Base-by-base conservation (phyloP, 1,284 basidiomycete species). In the Boletellus deceptivus region DNA sequence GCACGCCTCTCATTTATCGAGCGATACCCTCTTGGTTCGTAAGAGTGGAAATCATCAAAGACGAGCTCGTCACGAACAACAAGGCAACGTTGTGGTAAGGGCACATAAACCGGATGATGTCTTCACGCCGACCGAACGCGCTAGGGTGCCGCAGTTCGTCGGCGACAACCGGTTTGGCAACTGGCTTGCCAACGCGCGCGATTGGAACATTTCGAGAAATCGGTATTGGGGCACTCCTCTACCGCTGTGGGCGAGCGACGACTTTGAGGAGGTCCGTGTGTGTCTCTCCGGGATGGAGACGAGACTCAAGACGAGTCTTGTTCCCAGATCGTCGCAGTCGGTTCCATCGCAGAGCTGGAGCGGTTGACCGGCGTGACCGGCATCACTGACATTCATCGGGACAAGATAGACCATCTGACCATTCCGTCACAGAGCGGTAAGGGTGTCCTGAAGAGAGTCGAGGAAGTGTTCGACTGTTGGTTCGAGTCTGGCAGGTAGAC, bases 391-490 rank as follows among this genome's bases (percentile, higher is more conserved):
- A 70, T 99, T 45, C 97, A 99, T 72, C 80, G 94, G 52, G 94
- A 99, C 59, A 92, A 85, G 67, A 94, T 99, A 62, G 95, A 98
- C 70, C 83, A 91, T 65, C 92, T 99, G 74, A 95, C 92, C 51
- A 98, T 99, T 63, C 97, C 96, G 5, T 98, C 94, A 31, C 78
- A 89, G 66, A 72, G 85, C 69, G 96, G 95, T 56, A 97, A 95
- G 66, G 97, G 96, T 18, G 71, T 74, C 18, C 75, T 99, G 39
- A 91, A 82, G 70, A 86, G 96, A 53, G 81, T 98, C 17, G 93
- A 98, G 55, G 97, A 98, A 70, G 94, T 99, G 29, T 99, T 99
- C 70, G 97, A 99, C 70, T 99, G 97, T 70, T 99, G 97, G 97
- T 99, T 99, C 70, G 97, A 99, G 75, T 98, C 96, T 7, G 97